Conservation (phyloP, 2,329 filamentous ascomycete genomes). For the Colletotrichum phormii region DNA sequence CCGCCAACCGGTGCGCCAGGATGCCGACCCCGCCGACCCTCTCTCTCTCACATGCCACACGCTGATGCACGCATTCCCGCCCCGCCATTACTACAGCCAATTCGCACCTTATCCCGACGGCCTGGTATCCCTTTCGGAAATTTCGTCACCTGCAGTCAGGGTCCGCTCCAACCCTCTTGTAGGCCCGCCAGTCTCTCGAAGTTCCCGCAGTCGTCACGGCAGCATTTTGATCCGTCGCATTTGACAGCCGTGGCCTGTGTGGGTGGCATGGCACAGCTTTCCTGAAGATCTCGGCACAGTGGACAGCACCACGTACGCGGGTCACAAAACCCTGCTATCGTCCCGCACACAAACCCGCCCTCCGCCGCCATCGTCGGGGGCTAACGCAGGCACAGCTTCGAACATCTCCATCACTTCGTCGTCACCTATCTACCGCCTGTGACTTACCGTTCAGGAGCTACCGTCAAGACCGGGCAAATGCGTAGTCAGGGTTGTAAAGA, state of each 20-base stretch:
- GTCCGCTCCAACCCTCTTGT: not conserved
- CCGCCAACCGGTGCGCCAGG: not conserved
- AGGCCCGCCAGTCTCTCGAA: not conserved
- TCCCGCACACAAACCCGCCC: not conserved
- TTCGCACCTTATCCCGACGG: constrained; percentile 6
- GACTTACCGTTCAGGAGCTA: not conserved
- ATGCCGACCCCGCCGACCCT: not conserved
- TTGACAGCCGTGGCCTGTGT: not conserved
- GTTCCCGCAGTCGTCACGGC: not conserved
- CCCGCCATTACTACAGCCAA: not conserved
- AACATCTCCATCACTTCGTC: not conserved
- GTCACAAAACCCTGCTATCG: not conserved
- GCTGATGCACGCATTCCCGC: not conserved
- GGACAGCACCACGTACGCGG: not conserved
- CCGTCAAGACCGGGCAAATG: not conserved
- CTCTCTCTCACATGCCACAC: not conserved
- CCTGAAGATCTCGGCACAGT: not conserved
- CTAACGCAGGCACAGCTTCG: not conserved
- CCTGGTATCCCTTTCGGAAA: not conserved
- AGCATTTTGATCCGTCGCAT: not conserved
- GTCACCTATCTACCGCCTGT: not conserved
- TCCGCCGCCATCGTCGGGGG: not conserved
- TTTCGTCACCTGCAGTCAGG: constrained; percentile 1
- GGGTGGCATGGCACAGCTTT: not conserved
- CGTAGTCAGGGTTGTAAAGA: not conserved